Percentiles rank a stretch among this genome's conserved stretches.
These are phyloP conservation scores for Solanum chaucha DNA, from an alignment of 257 asterid species.

Conservation along the genomic window DNA sequence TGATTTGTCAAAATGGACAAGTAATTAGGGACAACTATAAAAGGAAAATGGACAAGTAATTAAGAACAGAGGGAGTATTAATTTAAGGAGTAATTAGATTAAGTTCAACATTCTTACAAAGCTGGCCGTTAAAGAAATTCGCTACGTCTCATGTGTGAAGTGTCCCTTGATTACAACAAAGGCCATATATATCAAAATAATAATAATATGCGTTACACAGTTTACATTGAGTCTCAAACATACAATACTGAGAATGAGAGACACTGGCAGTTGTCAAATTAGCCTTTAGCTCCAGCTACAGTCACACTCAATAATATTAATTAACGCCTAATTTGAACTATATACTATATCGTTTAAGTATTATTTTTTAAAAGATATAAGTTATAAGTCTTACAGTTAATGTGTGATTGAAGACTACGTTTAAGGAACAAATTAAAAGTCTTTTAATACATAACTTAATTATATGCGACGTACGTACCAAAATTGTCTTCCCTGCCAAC, in stretches of 20 bases:
- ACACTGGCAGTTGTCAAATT: neutral
- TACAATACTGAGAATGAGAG: neutral
- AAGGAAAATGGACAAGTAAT: too few species aligned
- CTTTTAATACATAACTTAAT: neutral
- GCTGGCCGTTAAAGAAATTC: neutral
- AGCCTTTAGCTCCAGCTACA: neutral
- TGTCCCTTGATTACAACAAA: slow-evolving; percentile 16
- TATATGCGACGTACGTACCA: neutral
- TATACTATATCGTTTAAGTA: neutral
- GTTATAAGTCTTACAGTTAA: neutral
- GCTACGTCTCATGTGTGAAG: neutral
- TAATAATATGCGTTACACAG: neutral
- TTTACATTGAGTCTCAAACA: neutral
- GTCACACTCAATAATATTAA: neutral
- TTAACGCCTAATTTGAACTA: neutral
- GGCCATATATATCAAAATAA: neutral
- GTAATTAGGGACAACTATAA: too few species aligned
- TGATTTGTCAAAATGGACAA: too few species aligned
- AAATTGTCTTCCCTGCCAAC: neutral
- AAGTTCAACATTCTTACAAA: neutral
- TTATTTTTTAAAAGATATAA: too few species aligned
- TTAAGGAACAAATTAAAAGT: neutral
- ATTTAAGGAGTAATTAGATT: neutral
- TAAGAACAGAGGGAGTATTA: neutral
- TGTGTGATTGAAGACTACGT: neutral